Conservation (phyloP, 2,329 filamentous ascomycete species). For the Hypoxylon sp. region DNA sequence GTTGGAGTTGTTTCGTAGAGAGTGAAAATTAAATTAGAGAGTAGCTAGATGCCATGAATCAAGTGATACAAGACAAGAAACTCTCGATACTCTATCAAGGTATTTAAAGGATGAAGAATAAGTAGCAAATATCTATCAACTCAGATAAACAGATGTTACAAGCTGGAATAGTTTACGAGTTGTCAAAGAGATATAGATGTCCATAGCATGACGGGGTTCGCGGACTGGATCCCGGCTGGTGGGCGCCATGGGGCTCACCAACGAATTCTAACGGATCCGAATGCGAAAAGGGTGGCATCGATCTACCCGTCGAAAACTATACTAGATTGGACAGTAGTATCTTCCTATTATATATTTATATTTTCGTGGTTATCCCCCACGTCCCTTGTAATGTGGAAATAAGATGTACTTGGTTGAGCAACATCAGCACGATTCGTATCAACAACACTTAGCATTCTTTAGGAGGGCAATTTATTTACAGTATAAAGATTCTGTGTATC, state of each 20-base stretch:
- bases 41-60: neutral
- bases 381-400: neutral
- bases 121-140: neutral
- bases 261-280: slow-evolving; percentile 1
- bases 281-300: slow-evolving; percentile 29
- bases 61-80: neutral
- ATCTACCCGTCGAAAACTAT: neutral
- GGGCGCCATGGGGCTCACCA: slow-evolving; percentile 14
- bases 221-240: neutral
- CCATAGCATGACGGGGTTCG: neutral
- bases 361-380: neutral
- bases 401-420: neutral
- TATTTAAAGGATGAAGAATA: neutral
- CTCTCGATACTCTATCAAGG: neutral
- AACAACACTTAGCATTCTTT: neutral
- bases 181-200: neutral
- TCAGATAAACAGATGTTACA: neutral
- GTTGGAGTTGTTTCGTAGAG: neutral
- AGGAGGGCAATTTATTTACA: neutral
- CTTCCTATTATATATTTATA: neutral
- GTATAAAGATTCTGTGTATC: too few species aligned
- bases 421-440: neutral
- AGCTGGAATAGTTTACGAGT: neutral
- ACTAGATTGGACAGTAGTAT: neutral
- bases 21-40: too few species aligned